Percentiles rank a stretch among this genome's conserved stretches.
Evolutionary conservation across 495 filamentous ascomycete species (phyloP).

Genomic region (Lichenothelia convexa): DNA sequence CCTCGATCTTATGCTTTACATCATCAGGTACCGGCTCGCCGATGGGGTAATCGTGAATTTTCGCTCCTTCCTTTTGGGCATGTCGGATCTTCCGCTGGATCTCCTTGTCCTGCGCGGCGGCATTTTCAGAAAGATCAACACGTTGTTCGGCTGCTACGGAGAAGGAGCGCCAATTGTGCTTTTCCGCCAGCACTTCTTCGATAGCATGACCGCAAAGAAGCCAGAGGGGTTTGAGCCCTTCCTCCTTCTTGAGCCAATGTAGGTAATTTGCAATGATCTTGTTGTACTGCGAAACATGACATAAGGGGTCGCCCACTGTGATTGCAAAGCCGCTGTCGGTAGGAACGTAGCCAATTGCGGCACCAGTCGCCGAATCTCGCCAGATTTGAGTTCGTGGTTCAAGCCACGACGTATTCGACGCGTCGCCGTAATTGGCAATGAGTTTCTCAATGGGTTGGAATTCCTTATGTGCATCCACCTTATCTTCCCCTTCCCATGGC

Average conservation of each 20-base stretch:
- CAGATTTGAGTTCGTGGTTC: conserved; percentile 69
- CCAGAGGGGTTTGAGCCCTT: conserved; percentile 65
- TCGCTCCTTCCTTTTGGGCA: conserved; percentile 60
- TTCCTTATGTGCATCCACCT: conserved; percentile 27
- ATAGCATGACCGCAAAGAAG: conserved; percentile 49
- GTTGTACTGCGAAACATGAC: conserved; percentile 50
- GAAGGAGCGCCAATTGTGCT: conserved; percentile 65
- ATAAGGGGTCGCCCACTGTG: conserved; percentile 66
- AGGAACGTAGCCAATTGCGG: conserved; percentile 57
- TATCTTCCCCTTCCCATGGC: conserved; percentile 33
- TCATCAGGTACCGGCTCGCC: conserved; percentile 44
- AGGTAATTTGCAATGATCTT: conserved; percentile 55
- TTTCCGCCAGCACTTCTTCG: conserved; percentile 55
- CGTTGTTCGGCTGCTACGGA: conserved; percentile 74
- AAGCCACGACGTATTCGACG: conserved; percentile 72
- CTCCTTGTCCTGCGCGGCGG: conserved; percentile 35
- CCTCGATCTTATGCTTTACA: conserved; percentile 43
- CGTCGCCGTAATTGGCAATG: conserved; percentile 78
- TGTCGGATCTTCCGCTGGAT: conserved; percentile 54
- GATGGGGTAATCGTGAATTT: conserved; percentile 43
- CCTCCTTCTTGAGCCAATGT: conserved; percentile 46
- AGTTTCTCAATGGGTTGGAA: conserved; percentile 61
- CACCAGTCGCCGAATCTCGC: conserved; percentile 58
- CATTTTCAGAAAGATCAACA: conserved; percentile 41
- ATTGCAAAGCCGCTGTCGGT: conserved; percentile 42